Evolutionary conservation across 768 basidiomycete species (phyloP).

Genomic region (Cystobasidium ongulense): DNA sequence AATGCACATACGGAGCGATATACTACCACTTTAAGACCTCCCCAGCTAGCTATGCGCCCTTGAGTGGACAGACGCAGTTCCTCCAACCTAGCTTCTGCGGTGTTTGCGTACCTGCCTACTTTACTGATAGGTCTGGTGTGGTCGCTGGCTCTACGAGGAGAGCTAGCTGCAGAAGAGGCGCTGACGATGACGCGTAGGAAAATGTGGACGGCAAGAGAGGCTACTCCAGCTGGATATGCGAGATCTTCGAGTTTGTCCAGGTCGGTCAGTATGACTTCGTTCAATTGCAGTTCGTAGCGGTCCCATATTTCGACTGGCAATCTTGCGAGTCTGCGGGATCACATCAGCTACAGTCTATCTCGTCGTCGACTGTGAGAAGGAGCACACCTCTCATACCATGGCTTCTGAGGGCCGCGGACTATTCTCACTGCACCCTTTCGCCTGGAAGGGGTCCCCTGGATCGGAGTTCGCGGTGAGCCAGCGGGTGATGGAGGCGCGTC

Average conservation of each 20-base stretch:
- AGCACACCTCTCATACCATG: neutral
- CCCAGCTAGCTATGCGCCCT: neutral
- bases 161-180: neutral
- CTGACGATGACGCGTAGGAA: neutral
- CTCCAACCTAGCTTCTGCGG: conserved; percentile 9
- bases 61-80: neutral
- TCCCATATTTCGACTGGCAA: conserved; percentile 14
- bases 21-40: neutral
- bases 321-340: neutral
- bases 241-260: neutral
- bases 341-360: neutral
- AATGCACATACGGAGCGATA: conserved; percentile 1
- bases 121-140: neutral
- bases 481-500: no score
- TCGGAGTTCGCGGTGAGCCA: neutral
- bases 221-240: conserved; percentile 6
- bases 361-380: neutral
- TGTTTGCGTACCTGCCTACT: conserved; percentile 6
- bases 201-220: neutral
- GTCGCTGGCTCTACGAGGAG: neutral
- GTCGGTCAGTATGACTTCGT: neutral
- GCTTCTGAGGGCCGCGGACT: neutral
- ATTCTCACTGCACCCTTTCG: conserved; percentile 6
- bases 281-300: conserved; percentile 2
- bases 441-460: neutral